Evolutionary conservation across 2,329 filamentous ascomycete species (phyloP).

Genomic region (Xylaria sp.): DNA sequence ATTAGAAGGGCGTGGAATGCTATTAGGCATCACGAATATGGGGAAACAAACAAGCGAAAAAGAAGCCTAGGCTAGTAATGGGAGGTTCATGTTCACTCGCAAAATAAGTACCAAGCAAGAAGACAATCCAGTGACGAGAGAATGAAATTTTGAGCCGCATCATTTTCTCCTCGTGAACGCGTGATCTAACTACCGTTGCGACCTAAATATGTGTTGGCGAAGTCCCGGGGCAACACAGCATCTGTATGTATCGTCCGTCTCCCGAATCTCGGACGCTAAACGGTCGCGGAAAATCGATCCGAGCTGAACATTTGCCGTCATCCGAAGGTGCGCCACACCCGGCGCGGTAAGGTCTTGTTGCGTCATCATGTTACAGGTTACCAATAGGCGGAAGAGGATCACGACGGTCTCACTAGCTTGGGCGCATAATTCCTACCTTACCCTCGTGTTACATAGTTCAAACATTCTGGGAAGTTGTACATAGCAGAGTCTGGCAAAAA

Average conservation of each 20-base stretch:
- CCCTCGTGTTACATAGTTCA: neutral
- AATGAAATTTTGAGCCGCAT: too few relatives aligned
- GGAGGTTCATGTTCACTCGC: constrained; percentile 30
- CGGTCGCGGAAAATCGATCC: constrained; percentile 36
- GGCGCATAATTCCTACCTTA: neutral
- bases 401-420: neutral
- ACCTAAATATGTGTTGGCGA: too few relatives aligned
- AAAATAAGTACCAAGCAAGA: too few relatives aligned
- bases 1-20: too few relatives aligned
- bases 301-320: constrained; percentile 33
- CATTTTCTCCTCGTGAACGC: too few relatives aligned
- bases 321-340: constrained; percentile 13
- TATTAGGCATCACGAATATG: too few relatives aligned
- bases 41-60: neutral
- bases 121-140: too few relatives aligned
- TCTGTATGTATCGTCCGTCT: constrained; percentile 42
- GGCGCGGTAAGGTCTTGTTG: neutral
- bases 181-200: too few relatives aligned
- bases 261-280: constrained; percentile 39
- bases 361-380: too few relatives aligned
- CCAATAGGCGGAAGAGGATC: neutral
- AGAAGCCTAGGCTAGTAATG: neutral
- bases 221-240: constrained; percentile 40
- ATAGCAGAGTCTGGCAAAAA: too few relatives aligned
- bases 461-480: too few relatives aligned